Conservation (phyloP, 148 eudicot genomes). For the Chenopodium formosanum region DNA sequence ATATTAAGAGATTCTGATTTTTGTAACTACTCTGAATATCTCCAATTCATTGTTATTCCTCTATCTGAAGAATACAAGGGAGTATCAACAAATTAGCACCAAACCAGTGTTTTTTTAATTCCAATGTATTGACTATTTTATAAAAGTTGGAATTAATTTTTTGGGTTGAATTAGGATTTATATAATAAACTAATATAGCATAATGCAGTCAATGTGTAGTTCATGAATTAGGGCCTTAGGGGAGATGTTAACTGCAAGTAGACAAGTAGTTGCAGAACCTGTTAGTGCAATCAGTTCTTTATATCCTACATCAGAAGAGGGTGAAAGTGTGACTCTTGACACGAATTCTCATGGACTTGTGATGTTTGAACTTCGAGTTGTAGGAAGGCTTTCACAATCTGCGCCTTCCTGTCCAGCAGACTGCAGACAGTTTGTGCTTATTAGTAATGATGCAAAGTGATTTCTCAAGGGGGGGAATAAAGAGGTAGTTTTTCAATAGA, state of each 20-base stretch:
- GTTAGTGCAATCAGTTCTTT: neutral
- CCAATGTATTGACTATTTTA: slow-evolving; percentile 12
- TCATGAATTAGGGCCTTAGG: neutral
- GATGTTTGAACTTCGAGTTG: neutral
- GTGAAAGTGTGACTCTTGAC: neutral
- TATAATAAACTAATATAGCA: neutral
- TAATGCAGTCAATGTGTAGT: slow-evolving; percentile 25
- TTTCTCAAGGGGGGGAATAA: too few relatives aligned
- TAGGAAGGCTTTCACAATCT: neutral
- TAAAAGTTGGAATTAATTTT: slow-evolving; percentile 1
- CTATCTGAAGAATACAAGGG: slow-evolving; percentile 43
- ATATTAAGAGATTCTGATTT: slow-evolving; percentile 3
- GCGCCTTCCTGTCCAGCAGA: neutral
- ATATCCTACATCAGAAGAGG: neutral
- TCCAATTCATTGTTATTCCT: slow-evolving; percentile 26
- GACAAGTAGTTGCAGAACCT: neutral
- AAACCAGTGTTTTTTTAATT: slow-evolving; percentile 31
- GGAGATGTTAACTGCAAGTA: neutral
- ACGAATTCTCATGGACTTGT: too few relatives aligned
- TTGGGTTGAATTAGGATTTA: neutral
- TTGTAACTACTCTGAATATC: slow-evolving; percentile 24
- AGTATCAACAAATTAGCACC: slow-evolving; percentile 45
- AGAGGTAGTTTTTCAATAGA: neutral
- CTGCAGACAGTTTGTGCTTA: neutral
- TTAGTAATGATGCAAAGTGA: too few relatives aligned